A percentile compares a stretch with the other conserved stretches of the same genome.
Conservation (phyloP, 176 grass and related monocot genomes). For the Olyra latifolia region DNA sequence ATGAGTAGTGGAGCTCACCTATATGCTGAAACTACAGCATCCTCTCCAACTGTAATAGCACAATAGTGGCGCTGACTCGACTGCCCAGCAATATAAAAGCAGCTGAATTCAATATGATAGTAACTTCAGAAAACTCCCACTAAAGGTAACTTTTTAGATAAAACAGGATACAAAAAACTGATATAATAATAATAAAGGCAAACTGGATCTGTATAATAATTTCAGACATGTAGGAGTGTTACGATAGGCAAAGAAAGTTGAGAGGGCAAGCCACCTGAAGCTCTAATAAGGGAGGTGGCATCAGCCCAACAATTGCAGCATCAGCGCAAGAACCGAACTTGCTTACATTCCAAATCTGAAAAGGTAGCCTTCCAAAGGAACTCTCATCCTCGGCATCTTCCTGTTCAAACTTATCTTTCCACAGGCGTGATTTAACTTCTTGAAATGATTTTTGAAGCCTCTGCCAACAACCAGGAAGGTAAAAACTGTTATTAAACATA, state of each 20-base stretch:
- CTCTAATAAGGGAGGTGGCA: conserved; percentile 89
- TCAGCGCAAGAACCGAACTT: conserved; percentile 82
- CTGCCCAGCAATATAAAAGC: conserved; percentile 89
- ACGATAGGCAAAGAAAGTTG: conserved; percentile 8
- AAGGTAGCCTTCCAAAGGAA: conserved; percentile 64
- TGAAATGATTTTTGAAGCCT: conserved; percentile 72
- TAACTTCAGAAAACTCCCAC: conserved; percentile 65
- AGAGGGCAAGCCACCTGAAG: conserved; percentile 59
- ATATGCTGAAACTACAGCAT: conserved; percentile 95
- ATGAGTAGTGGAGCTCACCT: conserved; percentile 46
- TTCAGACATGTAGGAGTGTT: conserved; percentile 1
- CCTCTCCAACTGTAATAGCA: conserved; percentile 87
- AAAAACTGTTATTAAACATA: neutral
- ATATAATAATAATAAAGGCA: conserved; percentile 14
- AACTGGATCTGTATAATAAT: conserved; percentile 3
- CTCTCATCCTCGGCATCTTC: conserved; percentile 46
- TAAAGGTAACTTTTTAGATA: conserved; percentile 21
- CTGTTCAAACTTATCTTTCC: conserved; percentile 67
- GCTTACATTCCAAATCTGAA: conserved; percentile 82
- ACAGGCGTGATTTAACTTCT: conserved; percentile 49
- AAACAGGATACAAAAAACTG: neutral
- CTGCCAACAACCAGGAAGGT: conserved; percentile 35
- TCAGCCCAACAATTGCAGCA: conserved; percentile 79
- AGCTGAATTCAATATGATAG: conserved; percentile 88
- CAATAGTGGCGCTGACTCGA: conserved; percentile 84